A percentile compares a stretch with the other conserved stretches of the same genome.
These are phyloP conservation scores for Phylloporus sp. DNA, from an alignment of 768 basidiomycete species.

Conservation along the genomic window DNA sequence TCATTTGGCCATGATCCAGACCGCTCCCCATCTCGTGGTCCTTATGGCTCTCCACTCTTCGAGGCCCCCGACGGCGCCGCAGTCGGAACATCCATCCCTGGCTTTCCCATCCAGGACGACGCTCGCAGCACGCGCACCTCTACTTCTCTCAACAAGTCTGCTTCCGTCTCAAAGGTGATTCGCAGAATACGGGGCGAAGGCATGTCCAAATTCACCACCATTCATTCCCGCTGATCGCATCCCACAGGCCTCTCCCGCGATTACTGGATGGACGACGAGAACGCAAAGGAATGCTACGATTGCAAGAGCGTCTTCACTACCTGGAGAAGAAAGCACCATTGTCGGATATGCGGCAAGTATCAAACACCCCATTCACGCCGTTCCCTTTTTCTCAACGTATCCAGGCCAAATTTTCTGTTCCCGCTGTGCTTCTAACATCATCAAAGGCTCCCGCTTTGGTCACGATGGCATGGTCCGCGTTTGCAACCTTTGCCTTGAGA, in stretches of 20 bases:
- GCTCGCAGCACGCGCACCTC: constrained; percentile 79
- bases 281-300: constrained; percentile 93
- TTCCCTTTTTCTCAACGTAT: background rate
- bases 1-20: constrained; percentile 66
- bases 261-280: constrained; percentile 99
- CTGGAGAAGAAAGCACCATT: constrained; percentile 95
- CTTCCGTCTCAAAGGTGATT: constrained; percentile 88
- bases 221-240: constrained; percentile 7
- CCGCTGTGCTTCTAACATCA: constrained; percentile 93
- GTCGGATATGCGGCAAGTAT: constrained; percentile 84
- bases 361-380: background rate
- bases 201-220: constrained; percentile 21
- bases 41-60: constrained; percentile 45
- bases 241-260: constrained; percentile 75
- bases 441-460: constrained; percentile 90
- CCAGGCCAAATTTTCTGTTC: constrained; percentile 96
- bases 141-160: constrained; percentile 64
- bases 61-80: constrained; percentile 52
- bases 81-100: constrained; percentile 78
- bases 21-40: constrained; percentile 49
- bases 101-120: constrained; percentile 90
- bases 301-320: constrained; percentile 92
- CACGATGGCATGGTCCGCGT: constrained; percentile 94
- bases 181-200: constrained; percentile 89
- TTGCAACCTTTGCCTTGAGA: constrained; percentile 93